phyloP scores from a whole-genome alignment of 345 rosid species.

The Acer saccharum region DNA sequence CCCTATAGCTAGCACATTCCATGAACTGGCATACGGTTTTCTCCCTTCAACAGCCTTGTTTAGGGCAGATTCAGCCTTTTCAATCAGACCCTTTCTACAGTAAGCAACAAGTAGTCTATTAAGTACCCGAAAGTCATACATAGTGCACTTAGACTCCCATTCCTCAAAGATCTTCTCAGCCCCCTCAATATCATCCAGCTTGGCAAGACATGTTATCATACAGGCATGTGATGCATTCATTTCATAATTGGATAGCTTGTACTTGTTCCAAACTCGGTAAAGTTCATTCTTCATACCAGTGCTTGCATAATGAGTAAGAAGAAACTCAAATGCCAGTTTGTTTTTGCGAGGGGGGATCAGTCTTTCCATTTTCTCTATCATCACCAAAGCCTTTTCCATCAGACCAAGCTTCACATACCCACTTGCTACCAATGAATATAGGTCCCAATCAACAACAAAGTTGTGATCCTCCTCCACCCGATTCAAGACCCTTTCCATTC shows the following conservation, averaged over 20 bases:
- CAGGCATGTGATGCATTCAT: not conserved
- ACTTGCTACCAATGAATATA: conserved; percentile 25
- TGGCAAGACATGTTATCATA: conserved; percentile 25
- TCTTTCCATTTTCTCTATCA: conserved; percentile 29
- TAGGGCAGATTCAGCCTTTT: conserved; percentile 29
- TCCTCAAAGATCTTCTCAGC: conserved; percentile 37
- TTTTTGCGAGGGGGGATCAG: not conserved
- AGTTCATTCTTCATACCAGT: conserved; percentile 27
- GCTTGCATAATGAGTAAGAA: conserved; percentile 22
- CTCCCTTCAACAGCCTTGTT: conserved; percentile 23
- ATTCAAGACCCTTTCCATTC: conserved; percentile 27
- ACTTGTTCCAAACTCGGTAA: conserved; percentile 31
- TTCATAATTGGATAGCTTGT: conserved; percentile 7
- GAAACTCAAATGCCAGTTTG: conserved; percentile 10
- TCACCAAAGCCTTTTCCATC: conserved; percentile 22
- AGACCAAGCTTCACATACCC: conserved; percentile 31
- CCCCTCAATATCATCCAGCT: conserved; percentile 36
- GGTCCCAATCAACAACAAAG: conserved; percentile 16
- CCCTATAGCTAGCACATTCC: conserved; percentile 26
- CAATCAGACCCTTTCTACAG: conserved; percentile 25
- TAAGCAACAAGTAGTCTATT: conserved; percentile 29
- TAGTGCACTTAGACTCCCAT: conserved; percentile 26
- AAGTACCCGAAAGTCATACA: conserved; percentile 22
- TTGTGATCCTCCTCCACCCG: conserved; percentile 8
- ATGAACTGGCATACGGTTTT: conserved; percentile 23